Evolutionary conservation across 1,284 basidiomycete species (phyloP).

Genomic region (Leucoagaricus sp.): DNA sequence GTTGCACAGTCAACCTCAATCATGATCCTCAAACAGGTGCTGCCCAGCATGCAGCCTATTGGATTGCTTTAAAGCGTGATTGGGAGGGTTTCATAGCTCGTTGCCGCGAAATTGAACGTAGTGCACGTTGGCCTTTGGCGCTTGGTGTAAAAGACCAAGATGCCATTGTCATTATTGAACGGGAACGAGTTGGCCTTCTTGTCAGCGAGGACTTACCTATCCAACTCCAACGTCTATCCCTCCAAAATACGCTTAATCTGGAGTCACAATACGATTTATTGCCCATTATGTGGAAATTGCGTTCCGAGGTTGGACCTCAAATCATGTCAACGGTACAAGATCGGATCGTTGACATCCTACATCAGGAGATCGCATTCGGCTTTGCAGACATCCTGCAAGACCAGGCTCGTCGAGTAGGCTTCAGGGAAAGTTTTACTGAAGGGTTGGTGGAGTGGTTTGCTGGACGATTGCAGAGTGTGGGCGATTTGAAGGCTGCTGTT

Average conservation of each 20-base stretch:
- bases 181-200: constrained; percentile 72
- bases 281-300: constrained; percentile 60
- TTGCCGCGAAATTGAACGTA: constrained; percentile 84
- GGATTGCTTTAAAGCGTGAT: constrained; percentile 83
- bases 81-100: constrained; percentile 93
- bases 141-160: constrained; percentile 56
- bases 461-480: constrained; percentile 55
- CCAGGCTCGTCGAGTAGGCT: constrained; percentile 51
- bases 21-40: constrained; percentile 80
- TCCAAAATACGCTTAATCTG: constrained; percentile 35
- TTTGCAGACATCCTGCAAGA: constrained; percentile 74
- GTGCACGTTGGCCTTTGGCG: constrained; percentile 80
- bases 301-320: constrained; percentile 56
- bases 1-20: constrained; percentile 76
- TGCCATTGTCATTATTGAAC: constrained; percentile 68
- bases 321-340: constrained; percentile 58
- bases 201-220: constrained; percentile 71
- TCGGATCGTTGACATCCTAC: constrained; percentile 60
- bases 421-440: constrained; percentile 58
- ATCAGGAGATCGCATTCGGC: constrained; percentile 74
- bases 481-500: constrained; percentile 56
- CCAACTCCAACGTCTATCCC: constrained; percentile 50
- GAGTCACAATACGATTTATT: constrained; percentile 57
- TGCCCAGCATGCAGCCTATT: constrained; percentile 76
- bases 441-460: constrained; percentile 59